Percentiles rank a stretch among this genome's conserved stretches.
phyloP scores from a whole-genome alignment of 106 monocot genomes.

The Dioscorea zingiberensis region DNA sequence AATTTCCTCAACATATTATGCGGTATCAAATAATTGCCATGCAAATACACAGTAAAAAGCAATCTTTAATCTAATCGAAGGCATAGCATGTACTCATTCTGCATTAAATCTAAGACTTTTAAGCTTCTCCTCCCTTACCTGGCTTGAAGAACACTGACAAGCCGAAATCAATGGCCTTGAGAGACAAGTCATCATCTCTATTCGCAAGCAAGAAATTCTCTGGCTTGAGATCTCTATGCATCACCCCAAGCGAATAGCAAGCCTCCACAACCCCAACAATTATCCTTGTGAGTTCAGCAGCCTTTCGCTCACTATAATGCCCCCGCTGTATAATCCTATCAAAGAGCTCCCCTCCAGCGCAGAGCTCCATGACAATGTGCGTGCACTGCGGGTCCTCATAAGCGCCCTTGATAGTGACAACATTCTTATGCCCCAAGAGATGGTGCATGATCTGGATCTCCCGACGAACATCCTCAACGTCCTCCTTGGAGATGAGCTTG shows the following conservation, averaged over 20 bases:
- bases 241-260: constrained; percentile 61
- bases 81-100: too few species aligned
- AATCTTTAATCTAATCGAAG: too few species aligned
- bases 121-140: constrained; percentile 10
- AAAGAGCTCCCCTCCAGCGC: constrained; percentile 60
- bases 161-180: constrained; percentile 68
- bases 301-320: constrained; percentile 67
- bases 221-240: constrained; percentile 65
- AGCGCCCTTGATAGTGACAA: constrained; percentile 57
- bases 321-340: constrained; percentile 64
- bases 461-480: constrained; percentile 58
- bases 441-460: constrained; percentile 86
- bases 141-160: constrained; percentile 75
- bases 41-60: too few species aligned
- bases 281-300: constrained; percentile 54
- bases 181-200: constrained; percentile 48
- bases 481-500: constrained; percentile 54
- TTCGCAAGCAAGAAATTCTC: constrained; percentile 60
- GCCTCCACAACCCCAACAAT: constrained; percentile 62
- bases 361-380: constrained; percentile 71
- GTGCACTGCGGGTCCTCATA: constrained; percentile 49
- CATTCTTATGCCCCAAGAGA: constrained; percentile 46
- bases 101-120: too few species aligned
- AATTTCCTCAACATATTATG: too few species aligned
- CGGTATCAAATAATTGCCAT: too few species aligned